Conservation (phyloP, 371 early-diverging fungal genomes). For the Circinella umbellata region DNA sequence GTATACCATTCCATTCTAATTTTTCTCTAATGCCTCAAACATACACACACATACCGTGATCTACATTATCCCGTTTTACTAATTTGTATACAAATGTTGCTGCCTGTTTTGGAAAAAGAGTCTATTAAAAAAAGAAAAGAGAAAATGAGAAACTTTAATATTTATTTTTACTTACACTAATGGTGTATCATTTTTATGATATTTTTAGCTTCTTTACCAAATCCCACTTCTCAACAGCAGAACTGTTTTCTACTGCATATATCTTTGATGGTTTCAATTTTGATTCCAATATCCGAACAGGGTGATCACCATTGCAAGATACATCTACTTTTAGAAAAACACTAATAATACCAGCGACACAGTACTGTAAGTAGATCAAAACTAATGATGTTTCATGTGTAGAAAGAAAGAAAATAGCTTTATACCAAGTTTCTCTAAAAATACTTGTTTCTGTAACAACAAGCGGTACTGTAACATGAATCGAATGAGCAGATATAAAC, state of each 20-base stretch:
- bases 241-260: conserved; percentile 49
- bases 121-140: conserved; percentile 31
- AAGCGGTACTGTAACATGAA: conserved; percentile 63
- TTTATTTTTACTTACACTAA: not conserved
- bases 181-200: no score
- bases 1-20: no score
- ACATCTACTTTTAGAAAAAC: conserved; percentile 63
- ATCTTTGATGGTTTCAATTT: conserved; percentile 47
- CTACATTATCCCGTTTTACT: conserved; percentile 31
- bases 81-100: conserved; percentile 68
- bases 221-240: conserved; percentile 48
- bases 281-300: conserved; percentile 61
- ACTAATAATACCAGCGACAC: conserved; percentile 26
- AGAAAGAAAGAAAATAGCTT: not conserved
- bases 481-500: conserved; percentile 56
- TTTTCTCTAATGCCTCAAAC: no score
- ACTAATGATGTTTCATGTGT: not conserved
- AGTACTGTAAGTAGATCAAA: not conserved
- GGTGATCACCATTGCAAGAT: conserved; percentile 62
- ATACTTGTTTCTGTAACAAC: conserved; percentile 59
- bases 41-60: not conserved
- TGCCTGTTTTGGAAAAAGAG: conserved; percentile 64
- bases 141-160: not conserved
- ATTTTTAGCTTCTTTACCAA: conserved; percentile 38
- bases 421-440: conserved; percentile 64